phyloP scores from a whole-genome alignment of 805 yeast genomes.

The Blastobotrys chiropterorum region DNA sequence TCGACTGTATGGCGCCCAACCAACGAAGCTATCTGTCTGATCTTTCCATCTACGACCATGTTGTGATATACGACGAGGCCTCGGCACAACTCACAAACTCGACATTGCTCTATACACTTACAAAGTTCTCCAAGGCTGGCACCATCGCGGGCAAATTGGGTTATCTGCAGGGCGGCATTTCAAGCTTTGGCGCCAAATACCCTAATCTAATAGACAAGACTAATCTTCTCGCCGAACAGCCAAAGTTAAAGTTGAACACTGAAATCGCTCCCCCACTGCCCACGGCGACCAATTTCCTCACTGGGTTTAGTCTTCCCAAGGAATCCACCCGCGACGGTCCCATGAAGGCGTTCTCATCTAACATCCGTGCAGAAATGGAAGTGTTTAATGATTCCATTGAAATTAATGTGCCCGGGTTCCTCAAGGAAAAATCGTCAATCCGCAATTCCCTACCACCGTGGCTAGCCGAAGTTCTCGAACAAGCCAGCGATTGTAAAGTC shows the following conservation, averaged over 20 bases:
- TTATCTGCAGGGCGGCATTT: slow-evolving; percentile 26
- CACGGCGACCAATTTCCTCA: slow-evolving; percentile 19
- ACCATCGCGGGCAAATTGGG: slow-evolving; percentile 18
- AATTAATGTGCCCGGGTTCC: slow-evolving; percentile 9
- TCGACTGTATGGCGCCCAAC: slow-evolving; percentile 32
- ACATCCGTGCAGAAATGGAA: slow-evolving; percentile 25
- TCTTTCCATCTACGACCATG: slow-evolving; percentile 19
- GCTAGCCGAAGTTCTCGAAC: slow-evolving; percentile 38
- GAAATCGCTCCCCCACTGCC: background rate
- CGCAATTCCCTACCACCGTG: slow-evolving; percentile 44
- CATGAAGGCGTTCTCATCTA: slow-evolving; percentile 23
- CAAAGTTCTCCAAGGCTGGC: slow-evolving; percentile 25
- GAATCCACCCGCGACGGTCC: slow-evolving; percentile 18
- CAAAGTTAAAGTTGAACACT: slow-evolving; percentile 4
- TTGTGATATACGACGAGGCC: slow-evolving; percentile 47
- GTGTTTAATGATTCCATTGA: slow-evolving; percentile 24
- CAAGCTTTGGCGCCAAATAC: slow-evolving; percentile 4
- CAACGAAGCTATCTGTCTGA: slow-evolving; percentile 24
- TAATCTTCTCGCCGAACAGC: background rate
- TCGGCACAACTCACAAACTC: slow-evolving; percentile 14
- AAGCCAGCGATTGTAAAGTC: slow-evolving; percentile 34
- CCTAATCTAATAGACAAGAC: slow-evolving; percentile 7
- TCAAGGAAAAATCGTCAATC: slow-evolving; percentile 6
- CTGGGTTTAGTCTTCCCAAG: slow-evolving; percentile 24
- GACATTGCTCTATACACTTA: slow-evolving; percentile 22